These are phyloP conservation scores for Hypoxylon sp. DNA, from an alignment of 2,329 filamentous ascomycete species.

Conservation along the genomic window DNA sequence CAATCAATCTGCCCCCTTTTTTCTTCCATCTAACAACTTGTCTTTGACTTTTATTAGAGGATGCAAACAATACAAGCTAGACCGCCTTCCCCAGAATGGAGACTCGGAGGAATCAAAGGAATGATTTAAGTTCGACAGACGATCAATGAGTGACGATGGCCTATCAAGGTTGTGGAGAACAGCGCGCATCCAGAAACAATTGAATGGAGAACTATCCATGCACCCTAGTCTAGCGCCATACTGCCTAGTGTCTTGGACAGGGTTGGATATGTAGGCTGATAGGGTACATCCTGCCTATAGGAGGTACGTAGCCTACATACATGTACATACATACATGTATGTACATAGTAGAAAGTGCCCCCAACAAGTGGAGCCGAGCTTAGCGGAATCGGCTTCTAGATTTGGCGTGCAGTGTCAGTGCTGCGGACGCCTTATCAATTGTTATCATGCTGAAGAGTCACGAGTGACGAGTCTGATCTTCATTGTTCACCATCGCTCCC, in stretches of 20 bases:
- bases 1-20: slow-evolving; percentile 9
- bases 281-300: neutral
- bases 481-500: slow-evolving; percentile 47
- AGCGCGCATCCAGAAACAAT: slow-evolving; percentile 29
- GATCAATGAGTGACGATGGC: slow-evolving; percentile 36
- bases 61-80: slow-evolving; percentile 35
- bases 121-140: slow-evolving; percentile 31
- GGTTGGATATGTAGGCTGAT: neutral
- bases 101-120: slow-evolving; percentile 42
- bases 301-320: no score
- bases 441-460: slow-evolving; percentile 53
- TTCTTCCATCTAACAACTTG: slow-evolving; percentile 9
- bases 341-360: neutral
- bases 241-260: slow-evolving; percentile 15
- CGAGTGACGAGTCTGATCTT: slow-evolving; percentile 49
- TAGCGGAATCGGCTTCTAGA: slow-evolving; percentile 51
- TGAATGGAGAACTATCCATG: slow-evolving; percentile 19
- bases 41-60: slow-evolving; percentile 12
- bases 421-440: slow-evolving; percentile 46
- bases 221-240: slow-evolving; percentile 19
- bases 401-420: slow-evolving; percentile 36
- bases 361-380: slow-evolving; percentile 27
- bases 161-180: slow-evolving; percentile 39
- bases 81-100: slow-evolving; percentile 41
- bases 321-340: neutral